Evolutionary conservation across 2,329 filamentous ascomycete species (phyloP).

Genomic region (Harringtonia aguacate): DNA sequence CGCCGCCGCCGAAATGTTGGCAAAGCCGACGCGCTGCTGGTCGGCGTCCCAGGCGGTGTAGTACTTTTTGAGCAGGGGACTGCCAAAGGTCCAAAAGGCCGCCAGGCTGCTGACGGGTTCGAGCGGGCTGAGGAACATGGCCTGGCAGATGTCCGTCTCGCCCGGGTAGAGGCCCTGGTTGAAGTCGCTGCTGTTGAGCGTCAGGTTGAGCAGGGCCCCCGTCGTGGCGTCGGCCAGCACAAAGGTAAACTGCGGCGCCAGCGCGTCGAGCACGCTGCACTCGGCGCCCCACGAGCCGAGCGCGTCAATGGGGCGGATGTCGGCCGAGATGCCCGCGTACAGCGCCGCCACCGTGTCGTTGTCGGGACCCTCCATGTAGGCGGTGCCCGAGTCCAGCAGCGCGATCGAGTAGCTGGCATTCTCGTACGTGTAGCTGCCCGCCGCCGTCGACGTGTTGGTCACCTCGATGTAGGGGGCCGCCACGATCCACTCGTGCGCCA

Average conservation of each 20-base stretch:
- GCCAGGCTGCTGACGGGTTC: conserved; percentile 3
- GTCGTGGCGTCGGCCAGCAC: conserved; percentile 14
- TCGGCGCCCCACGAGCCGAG: conserved; percentile 20
- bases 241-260: conserved; percentile 18
- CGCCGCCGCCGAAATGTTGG: too few species aligned
- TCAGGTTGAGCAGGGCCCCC: conserved; percentile 13
- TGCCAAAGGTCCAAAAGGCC: conserved; percentile 19
- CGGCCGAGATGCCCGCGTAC: conserved; percentile 18
- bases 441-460: too few species aligned
- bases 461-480: conserved; percentile 14
- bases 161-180: conserved; percentile 20
- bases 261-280: conserved; percentile 16
- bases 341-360: conserved; percentile 15
- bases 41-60: conserved; percentile 22
- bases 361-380: conserved; percentile 19
- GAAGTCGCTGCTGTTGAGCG: conserved; percentile 16
- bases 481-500: conserved; percentile 14
- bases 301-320: conserved; percentile 18
- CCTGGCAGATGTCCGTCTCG: conserved; percentile 17
- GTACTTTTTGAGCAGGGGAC: conserved; percentile 21
- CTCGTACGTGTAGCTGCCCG: conserved; percentile 8
- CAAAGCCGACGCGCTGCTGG: conserved; percentile 16
- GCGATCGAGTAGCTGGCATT: not conserved
- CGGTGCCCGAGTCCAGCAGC: conserved; percentile 19
- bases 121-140: conserved; percentile 14